These are phyloP conservation scores for Aureococcus anophagefferens DNA, from an alignment of 108 stramenopile genomes.

Conservation along the genomic window DNA sequence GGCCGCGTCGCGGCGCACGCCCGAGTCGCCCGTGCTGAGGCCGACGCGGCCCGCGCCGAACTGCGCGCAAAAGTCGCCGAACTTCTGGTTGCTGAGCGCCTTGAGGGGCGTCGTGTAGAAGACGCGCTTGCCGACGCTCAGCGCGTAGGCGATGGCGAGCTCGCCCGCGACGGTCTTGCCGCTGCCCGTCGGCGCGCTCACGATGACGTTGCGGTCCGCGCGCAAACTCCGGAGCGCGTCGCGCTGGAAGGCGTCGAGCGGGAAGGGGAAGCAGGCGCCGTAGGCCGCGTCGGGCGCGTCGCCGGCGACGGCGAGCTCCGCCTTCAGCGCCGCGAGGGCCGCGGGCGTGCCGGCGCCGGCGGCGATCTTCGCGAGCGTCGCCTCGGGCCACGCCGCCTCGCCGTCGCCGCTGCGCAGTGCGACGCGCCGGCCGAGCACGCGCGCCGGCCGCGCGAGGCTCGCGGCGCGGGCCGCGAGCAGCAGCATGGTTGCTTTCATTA, in stretches of 20 bases:
- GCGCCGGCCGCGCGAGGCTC: no score
- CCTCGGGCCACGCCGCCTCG: no score
- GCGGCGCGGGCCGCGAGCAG: no score
- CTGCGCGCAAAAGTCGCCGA: constrained; percentile 59
- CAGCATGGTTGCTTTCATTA: no score
- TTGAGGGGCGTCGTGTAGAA: constrained; percentile 86
- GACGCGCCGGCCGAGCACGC: no score
- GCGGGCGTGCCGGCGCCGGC: no score
- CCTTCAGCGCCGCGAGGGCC: no score
- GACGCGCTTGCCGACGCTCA: constrained; percentile 46
- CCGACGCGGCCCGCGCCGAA: constrained; percentile 62
- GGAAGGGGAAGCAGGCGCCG: constrained; percentile 20
- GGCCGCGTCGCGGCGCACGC: constrained; percentile 67
- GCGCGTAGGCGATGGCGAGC: constrained; percentile 67
- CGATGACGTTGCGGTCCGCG: constrained; percentile 67
- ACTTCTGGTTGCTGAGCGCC: constrained; percentile 89
- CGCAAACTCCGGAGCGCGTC: constrained; percentile 20
- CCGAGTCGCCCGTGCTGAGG: constrained; percentile 68
- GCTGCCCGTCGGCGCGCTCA: constrained; percentile 79
- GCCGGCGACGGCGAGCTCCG: no score
- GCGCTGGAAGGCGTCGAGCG: constrained; percentile 35
- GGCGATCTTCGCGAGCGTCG: no score
- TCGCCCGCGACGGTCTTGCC: constrained; percentile 75
- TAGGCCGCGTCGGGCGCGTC: not conserved
- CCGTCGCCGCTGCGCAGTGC: no score